Base-by-base conservation (phyloP, 2,329 filamentous ascomycete species). In the Periconia sp. region DNA sequence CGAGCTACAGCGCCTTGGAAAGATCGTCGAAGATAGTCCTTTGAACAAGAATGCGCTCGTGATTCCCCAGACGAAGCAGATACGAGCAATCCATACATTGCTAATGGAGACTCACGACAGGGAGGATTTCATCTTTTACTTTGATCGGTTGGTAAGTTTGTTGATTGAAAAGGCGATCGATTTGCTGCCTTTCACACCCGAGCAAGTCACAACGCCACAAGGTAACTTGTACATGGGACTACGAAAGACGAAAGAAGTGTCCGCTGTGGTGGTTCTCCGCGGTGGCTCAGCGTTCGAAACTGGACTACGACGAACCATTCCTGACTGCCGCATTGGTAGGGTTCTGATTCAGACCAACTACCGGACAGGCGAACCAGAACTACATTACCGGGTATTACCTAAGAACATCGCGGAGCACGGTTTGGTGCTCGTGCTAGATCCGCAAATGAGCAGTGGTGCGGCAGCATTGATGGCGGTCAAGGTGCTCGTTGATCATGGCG, bases 121-220 rank as follows among this genome's bases (percentile, higher is more conserved):
- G 29, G 92, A 96, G 65, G 92, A 97, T 58, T 97, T 96, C 66
- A 89, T 96, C 50, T 97, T 97, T 72, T 97, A 97, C 72, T 96
- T 97, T 69, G 91, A 99, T 70, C 83, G 94, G 25, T 77, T 97
- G 25, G 84, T 89, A 2, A 84, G 88, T n/a, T 77, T 96, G 38
- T 78, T 97, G 18, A 82, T 97, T 33, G 92, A 97, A 69, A 80
- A 73, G 63, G 79, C 72, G 39, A 50, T 59, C 9, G 61, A 65
- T 26, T 67, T 68, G 63, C 88, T 89, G 43, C 79, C 82, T 12
- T 96, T 92, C 68, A 72, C 79, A 15, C 78, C 82, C 12, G 70
- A 73, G 11, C 76, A 75, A 10, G 80, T 96, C 38, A 74, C 81
- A 29, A 97, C 92, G 0, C 87, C 92, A 0, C 78, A 84, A 40